Conservation (phyloP, 2,329 filamentous ascomycete species). For the Alternaria gaisen region DNA sequence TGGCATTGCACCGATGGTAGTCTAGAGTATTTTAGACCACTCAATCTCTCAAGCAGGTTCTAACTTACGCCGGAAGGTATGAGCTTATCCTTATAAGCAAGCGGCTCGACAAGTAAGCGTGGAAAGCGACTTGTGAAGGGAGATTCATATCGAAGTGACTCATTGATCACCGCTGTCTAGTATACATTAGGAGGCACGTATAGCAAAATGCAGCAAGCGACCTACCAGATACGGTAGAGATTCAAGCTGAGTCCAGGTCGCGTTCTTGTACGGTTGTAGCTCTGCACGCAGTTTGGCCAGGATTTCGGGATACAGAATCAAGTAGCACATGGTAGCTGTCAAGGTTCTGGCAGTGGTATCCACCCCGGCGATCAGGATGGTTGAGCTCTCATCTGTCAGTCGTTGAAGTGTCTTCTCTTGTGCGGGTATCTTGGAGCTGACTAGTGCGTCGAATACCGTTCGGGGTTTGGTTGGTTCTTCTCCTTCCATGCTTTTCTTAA, state of each 20-base stretch:
- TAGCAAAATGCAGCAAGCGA: not conserved
- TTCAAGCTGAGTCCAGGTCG: constrained; percentile 14
- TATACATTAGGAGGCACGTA: not conserved
- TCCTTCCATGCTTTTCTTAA: not conserved
- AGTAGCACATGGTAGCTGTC: constrained; percentile 15
- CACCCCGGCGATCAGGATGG: constrained; percentile 41
- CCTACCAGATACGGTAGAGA: constrained; percentile 23
- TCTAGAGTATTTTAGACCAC: constrained; percentile 1
- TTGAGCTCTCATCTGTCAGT: constrained; percentile 42
- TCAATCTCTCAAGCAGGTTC: not conserved
- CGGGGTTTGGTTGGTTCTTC: not conserved
- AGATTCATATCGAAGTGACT: constrained; percentile 18
- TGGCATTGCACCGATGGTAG: constrained; percentile 34
- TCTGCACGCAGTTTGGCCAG: constrained; percentile 7
- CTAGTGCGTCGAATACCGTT: constrained; percentile 19
- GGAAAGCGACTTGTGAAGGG: constrained; percentile 23
- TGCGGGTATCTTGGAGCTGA: constrained; percentile 12
- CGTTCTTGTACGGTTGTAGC: not conserved
- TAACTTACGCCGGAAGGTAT: constrained; percentile 28
- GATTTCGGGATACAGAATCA: constrained; percentile 14
- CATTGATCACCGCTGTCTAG: constrained; percentile 21
- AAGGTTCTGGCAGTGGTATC: constrained; percentile 44
- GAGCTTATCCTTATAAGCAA: constrained; percentile 21
- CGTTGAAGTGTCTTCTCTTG: constrained; percentile 40
- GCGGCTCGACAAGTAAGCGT: constrained; percentile 29